Evolutionary conservation across 495 filamentous ascomycete genomes (phyloP).

Genomic region (Rostrohypoxylon terebratum): DNA sequence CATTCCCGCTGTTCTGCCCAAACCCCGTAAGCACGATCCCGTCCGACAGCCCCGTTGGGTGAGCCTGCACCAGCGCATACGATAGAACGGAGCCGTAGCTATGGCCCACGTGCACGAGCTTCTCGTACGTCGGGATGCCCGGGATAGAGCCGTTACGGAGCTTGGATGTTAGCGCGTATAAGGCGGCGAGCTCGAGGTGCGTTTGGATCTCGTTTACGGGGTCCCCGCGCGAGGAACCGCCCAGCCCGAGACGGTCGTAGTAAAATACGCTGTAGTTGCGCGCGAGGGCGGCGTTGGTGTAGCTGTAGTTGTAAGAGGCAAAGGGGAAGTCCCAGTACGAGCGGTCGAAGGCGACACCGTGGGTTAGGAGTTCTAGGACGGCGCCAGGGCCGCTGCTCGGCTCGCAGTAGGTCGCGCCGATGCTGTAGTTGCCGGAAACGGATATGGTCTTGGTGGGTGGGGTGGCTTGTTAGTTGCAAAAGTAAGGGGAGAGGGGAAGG

Average conservation of each 20-base stretch:
- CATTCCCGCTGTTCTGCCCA: conserved; percentile 52
- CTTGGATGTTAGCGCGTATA: conserved; percentile 60
- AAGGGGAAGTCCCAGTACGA: conserved; percentile 69
- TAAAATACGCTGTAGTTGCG: conserved; percentile 61
- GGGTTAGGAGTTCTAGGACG: conserved; percentile 68
- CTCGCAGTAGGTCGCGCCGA: conserved; percentile 62
- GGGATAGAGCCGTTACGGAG: conserved; percentile 55
- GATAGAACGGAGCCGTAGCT: conserved; percentile 62
- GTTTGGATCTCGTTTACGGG: conserved; percentile 66
- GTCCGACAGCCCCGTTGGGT: conserved; percentile 63
- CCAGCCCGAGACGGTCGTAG: conserved; percentile 70
- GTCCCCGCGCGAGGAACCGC: conserved; percentile 66
- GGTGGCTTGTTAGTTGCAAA: neutral
- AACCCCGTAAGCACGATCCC: conserved; percentile 70
- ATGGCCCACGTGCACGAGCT: conserved; percentile 70
- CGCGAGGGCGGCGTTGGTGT: conserved; percentile 65
- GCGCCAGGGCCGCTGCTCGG: conserved; percentile 53
- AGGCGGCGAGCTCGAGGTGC: conserved; percentile 63
- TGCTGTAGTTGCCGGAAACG: conserved; percentile 58
- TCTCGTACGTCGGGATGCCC: conserved; percentile 52
- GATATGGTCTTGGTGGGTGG: conserved; percentile 48
- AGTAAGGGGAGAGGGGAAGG: neutral
- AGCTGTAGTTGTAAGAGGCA: conserved; percentile 66
- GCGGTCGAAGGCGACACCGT: conserved; percentile 72
- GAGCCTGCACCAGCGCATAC: conserved; percentile 58